phyloP scores from a whole-genome alignment of 192 early-diverging fungal species.

The Linnemannia exigua region DNA sequence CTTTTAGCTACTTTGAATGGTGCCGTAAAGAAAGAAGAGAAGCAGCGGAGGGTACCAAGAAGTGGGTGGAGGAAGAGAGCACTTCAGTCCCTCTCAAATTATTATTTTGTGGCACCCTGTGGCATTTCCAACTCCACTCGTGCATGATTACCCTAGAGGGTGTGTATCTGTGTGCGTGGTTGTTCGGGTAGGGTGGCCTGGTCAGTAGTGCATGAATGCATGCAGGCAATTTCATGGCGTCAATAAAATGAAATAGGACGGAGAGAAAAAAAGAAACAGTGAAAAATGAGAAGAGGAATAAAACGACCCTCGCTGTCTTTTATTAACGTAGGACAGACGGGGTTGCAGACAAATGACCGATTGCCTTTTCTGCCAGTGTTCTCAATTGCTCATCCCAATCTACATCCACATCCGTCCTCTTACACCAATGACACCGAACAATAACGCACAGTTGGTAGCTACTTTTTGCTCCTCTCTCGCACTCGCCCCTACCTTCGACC shows the following conservation, averaged over 20 bases:
- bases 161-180: no score
- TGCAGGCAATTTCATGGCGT: background rate
- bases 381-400: background rate
- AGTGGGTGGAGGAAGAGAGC: background rate
- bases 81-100: background rate
- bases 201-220: no score
- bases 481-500: no score
- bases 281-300: constrained; percentile 8
- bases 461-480: background rate
- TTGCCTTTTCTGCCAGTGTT: background rate
- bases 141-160: no score
- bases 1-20: background rate
- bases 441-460: background rate
- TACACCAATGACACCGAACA: background rate
- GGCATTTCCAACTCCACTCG: no score
- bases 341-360: background rate
- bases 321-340: background rate
- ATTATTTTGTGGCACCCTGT: background rate
- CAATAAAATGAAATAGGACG: no score
- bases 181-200: no score
- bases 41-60: background rate
- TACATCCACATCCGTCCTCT: background rate
- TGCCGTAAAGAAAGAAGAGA: background rate
- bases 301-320: background rate
- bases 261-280: background rate